phyloP scores from a whole-genome alignment of 164 flowering plant genomes.

The Annona cherimola region DNA sequence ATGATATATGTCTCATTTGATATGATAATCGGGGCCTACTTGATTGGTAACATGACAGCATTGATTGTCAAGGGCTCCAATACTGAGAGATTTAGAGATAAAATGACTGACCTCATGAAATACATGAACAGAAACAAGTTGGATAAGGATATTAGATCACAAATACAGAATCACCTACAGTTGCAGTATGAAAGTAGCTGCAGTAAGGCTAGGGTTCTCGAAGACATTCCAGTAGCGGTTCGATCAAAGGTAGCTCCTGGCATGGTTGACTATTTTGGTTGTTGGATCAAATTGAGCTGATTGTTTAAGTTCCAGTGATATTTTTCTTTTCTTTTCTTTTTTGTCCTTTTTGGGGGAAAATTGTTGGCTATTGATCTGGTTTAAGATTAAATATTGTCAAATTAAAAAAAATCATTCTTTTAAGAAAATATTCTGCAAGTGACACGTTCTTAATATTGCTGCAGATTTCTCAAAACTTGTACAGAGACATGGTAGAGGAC shows the following conservation, averaged over 20 bases:
- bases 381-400: background rate
- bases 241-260: constrained; percentile 15
- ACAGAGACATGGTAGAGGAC: constrained; percentile 13
- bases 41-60: constrained; percentile 33
- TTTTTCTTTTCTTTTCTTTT: background rate
- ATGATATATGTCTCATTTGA: constrained; percentile 28
- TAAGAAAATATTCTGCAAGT: background rate
- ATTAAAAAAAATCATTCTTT: background rate
- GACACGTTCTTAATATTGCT: background rate
- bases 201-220: constrained; percentile 13
- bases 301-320: background rate
- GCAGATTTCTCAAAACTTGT: constrained; percentile 22
- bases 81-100: constrained; percentile 29
- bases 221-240: constrained; percentile 19
- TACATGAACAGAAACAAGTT: constrained; percentile 25
- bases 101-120: constrained; percentile 25
- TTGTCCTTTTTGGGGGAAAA: background rate
- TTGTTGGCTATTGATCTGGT: too few species aligned
- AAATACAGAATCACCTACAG: constrained; percentile 19
- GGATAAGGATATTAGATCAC: constrained; percentile 20
- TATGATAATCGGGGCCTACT: constrained; percentile 28
- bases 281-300: background rate
- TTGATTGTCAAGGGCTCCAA: constrained; percentile 28
- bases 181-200: constrained; percentile 23
- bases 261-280: background rate